Percentiles rank a stretch among this genome's conserved stretches.
These are phyloP conservation scores for Diutina ranongensis DNA, from an alignment of 1,139 yeast genomes.

Conservation along the genomic window DNA sequence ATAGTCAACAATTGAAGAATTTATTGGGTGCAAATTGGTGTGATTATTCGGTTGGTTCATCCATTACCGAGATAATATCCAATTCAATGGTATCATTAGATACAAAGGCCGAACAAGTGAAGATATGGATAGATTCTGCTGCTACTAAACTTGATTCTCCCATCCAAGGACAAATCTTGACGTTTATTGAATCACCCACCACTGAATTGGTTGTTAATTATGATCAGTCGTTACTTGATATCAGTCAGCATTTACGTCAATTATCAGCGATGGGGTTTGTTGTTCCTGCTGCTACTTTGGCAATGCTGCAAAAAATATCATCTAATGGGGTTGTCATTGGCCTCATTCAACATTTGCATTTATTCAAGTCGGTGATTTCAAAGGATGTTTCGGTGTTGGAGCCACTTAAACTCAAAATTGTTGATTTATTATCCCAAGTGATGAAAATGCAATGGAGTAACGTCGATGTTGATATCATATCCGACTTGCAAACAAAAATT, in stretches of 20 bases:
- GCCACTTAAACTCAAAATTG: slow-evolving; percentile 24
- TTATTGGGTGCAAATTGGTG: slow-evolving; percentile 66
- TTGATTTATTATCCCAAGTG: slow-evolving; percentile 8
- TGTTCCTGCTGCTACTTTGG: slow-evolving; percentile 33
- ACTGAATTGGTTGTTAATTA: slow-evolving; percentile 29
- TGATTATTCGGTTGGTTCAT: slow-evolving; percentile 61
- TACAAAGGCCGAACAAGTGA: slow-evolving; percentile 23
- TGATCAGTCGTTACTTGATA: slow-evolving; percentile 46
- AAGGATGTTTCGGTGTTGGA: slow-evolving; percentile 25
- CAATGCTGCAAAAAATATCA: slow-evolving; percentile 32
- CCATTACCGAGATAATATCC: slow-evolving; percentile 40
- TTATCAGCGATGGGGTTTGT: slow-evolving; percentile 41
- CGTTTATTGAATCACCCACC: not conserved
- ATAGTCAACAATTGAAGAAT: slow-evolving; percentile 12
- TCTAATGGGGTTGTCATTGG: slow-evolving; percentile 48
- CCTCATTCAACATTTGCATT: slow-evolving; percentile 31
- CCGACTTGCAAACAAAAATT: not conserved
- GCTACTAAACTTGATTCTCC: slow-evolving; percentile 8
- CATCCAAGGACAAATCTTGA: slow-evolving; percentile 9
- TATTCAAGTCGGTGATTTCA: slow-evolving; percentile 16
- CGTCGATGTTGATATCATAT: not conserved
- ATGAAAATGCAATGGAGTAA: not conserved
- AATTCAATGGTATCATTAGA: slow-evolving; percentile 35
- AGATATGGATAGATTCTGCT: slow-evolving; percentile 33
- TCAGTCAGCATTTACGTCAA: slow-evolving; percentile 13